Percentiles rank a stretch among this genome's conserved stretches.
Conservation (phyloP, 148 eudicot genomes). For the Bassia scoparia region DNA sequence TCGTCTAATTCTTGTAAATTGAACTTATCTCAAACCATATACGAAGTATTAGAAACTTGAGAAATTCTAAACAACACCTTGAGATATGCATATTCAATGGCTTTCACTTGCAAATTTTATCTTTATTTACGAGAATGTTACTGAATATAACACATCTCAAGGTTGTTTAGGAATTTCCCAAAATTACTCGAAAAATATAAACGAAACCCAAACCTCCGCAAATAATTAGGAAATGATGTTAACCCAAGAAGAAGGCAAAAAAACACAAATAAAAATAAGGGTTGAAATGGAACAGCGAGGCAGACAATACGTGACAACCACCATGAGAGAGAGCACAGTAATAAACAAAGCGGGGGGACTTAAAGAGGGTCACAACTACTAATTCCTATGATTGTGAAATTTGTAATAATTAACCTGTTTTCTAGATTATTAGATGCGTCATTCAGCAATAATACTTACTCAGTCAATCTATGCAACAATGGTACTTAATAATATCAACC, state of each 20-base stretch:
- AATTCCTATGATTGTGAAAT: conserved; percentile 8
- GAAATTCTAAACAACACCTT: no score
- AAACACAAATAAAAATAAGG: no score
- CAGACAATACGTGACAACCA: conserved; percentile 19
- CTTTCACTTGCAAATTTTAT: no score
- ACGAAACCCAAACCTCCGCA: no score
- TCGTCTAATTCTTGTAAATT: no score
- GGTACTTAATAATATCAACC: conserved; percentile 12
- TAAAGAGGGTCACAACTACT: conserved; percentile 1
- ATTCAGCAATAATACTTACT: conserved; percentile 10
- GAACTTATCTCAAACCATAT: no score
- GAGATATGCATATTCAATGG: no score
- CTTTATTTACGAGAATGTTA: no score
- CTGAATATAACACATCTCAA: no score
- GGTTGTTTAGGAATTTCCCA: no score
- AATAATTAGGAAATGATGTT: not conserved
- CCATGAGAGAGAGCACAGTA: not conserved
- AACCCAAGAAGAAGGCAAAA: not conserved
- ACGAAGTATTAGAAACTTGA: no score
- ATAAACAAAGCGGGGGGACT: conserved; percentile 9
- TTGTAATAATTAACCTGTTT: conserved; percentile 2
- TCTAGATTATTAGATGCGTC: conserved; percentile 3
- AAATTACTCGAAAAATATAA: no score
- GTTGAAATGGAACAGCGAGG: conserved; percentile 2
- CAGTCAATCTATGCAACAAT: conserved; percentile 14